Conservation (phyloP, 768 basidiomycete genomes). For the Sporobolomyces phaffii region DNA sequence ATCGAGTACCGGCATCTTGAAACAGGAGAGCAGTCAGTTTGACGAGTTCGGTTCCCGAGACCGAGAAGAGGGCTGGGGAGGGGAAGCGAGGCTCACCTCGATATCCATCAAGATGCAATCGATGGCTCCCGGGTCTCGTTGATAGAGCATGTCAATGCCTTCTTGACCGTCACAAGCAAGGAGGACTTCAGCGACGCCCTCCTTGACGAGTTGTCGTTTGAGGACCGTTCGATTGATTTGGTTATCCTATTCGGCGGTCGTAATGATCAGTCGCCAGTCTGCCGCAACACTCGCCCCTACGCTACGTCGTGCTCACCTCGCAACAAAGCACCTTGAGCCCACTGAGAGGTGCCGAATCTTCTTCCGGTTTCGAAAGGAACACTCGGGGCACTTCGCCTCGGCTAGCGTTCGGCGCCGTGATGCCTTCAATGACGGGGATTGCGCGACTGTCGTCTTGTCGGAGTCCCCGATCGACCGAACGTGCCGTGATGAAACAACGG, state of each 20-base stretch:
- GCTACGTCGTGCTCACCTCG: background rate
- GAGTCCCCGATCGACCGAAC: slow-evolving; percentile 25
- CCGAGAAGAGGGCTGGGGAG: no score
- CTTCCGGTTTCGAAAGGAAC: slow-evolving; percentile 10
- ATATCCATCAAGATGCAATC: slow-evolving; percentile 37
- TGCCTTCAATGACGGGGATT: slow-evolving; percentile 27
- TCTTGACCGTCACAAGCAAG: slow-evolving; percentile 30
- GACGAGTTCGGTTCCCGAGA: background rate
- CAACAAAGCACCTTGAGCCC: slow-evolving; percentile 23
- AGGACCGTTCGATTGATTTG: slow-evolving; percentile 33
- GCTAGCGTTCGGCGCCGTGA: slow-evolving; percentile 21
- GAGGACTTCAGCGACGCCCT: slow-evolving; percentile 13
- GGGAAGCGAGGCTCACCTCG: slow-evolving; percentile 13
- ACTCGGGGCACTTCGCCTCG: slow-evolving; percentile 16
- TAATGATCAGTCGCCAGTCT: no score
- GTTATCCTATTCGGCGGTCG: slow-evolving; percentile 2
- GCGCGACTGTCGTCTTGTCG: slow-evolving; percentile 1
- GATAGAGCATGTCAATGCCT: slow-evolving; percentile 5
- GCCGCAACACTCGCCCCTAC: no score
- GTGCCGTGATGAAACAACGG: slow-evolving; percentile 35
- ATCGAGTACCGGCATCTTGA: slow-evolving; percentile 37
- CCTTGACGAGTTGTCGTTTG: slow-evolving; percentile 22
- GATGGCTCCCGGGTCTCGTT: background rate
- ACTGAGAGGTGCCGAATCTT: background rate
- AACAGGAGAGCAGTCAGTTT: background rate